phyloP scores from a whole-genome alignment of 768 basidiomycete species.

The Chiua virens region DNA sequence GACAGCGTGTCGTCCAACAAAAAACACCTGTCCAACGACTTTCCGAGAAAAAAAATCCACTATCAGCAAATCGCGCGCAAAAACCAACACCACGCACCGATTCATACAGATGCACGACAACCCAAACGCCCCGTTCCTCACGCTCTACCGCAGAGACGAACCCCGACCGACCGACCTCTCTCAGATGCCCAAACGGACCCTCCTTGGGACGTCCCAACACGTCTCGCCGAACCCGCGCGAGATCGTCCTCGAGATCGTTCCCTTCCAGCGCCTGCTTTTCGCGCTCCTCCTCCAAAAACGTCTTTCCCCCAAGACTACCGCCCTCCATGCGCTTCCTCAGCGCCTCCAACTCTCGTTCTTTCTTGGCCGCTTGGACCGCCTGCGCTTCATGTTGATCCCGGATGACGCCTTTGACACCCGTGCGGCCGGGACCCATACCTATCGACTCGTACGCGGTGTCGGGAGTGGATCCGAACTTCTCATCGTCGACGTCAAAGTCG shows the following conservation, averaged over 20 bases:
- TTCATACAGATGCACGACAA: slow-evolving; percentile 85
- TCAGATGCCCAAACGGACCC: slow-evolving; percentile 71
- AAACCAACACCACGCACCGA: slow-evolving; percentile 47
- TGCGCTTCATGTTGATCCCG: slow-evolving; percentile 75
- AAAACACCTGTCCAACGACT: slow-evolving; percentile 80
- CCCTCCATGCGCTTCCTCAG: slow-evolving; percentile 62
- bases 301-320: slow-evolving; percentile 63
- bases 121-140: slow-evolving; percentile 70
- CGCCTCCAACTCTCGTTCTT: slow-evolving; percentile 51
- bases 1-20: slow-evolving; percentile 65
- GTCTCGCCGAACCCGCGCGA: slow-evolving; percentile 29
- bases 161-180: slow-evolving; percentile 75
- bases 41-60: background rate
- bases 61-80: slow-evolving; percentile 3
- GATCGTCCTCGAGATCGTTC: slow-evolving; percentile 21
- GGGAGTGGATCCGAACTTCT: slow-evolving; percentile 44
- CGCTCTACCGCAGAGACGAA: slow-evolving; percentile 75
- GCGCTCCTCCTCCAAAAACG: slow-evolving; percentile 75
- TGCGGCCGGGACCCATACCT: slow-evolving; percentile 83
- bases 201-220: slow-evolving; percentile 49
- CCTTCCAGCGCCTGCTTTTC: slow-evolving; percentile 47
- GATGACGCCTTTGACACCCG: slow-evolving; percentile 88
- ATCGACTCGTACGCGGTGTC: slow-evolving; percentile 51
- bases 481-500: slow-evolving; percentile 45
- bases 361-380: slow-evolving; percentile 50